phyloP scores from a whole-genome alignment of 345 rosid species.

The Eucalyptus paniculata region DNA sequence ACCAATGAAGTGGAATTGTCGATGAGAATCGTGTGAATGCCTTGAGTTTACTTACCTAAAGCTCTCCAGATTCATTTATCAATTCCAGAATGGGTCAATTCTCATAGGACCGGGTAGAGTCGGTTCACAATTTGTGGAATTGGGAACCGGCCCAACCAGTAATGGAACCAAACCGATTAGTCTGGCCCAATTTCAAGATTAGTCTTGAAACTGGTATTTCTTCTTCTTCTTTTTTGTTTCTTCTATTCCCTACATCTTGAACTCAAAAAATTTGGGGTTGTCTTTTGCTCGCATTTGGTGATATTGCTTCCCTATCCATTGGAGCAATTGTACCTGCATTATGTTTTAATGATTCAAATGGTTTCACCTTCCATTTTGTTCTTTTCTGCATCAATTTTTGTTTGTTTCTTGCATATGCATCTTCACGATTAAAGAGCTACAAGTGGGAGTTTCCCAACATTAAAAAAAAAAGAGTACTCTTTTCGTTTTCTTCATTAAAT shows the following conservation, averaged over 20 bases:
- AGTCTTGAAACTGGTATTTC: no score
- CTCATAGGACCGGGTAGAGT: neutral
- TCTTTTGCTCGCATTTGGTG: neutral
- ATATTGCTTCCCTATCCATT: neutral
- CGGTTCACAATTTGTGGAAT: no score
- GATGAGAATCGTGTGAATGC: no score
- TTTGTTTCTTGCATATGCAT: neutral
- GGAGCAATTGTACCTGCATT: neutral
- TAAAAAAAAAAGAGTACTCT: neutral
- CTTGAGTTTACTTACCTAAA: no score
- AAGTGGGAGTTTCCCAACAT: neutral
- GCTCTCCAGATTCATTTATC: no score
- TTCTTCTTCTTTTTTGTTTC: no score
- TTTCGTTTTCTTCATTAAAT: neutral
- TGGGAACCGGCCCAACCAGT: neutral
- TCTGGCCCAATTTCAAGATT: neutral
- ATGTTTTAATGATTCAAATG: neutral
- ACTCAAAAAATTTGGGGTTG: neutral
- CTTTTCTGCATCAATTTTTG: neutral
- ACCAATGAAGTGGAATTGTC: no score
- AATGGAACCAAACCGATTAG: neutral
- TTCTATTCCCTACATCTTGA: neutral
- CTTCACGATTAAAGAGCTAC: neutral
- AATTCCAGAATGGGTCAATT: fast-evolving
- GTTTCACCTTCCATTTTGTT: neutral